These are phyloP conservation scores for Whalleya microplaca DNA, from an alignment of 2,329 filamentous ascomycete species.

Conservation along the genomic window DNA sequence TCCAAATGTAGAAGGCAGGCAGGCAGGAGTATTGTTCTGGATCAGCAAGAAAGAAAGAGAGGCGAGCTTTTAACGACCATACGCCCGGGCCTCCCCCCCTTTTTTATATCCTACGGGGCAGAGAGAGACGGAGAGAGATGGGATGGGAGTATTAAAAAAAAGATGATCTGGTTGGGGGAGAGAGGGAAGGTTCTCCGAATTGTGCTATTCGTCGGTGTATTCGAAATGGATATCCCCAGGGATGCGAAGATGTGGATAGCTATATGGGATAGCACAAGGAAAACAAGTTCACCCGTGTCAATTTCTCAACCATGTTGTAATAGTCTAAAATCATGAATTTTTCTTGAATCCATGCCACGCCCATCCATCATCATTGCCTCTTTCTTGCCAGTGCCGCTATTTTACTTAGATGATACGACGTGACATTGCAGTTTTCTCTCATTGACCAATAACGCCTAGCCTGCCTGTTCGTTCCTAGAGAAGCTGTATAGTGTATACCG, in stretches of 20 bases:
- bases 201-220: neutral
- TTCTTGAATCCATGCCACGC: constrained; percentile 17
- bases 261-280: constrained; percentile 4
- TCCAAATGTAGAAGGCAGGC: constrained; percentile 6
- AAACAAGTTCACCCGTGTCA: constrained; percentile 27
- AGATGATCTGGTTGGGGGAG: neutral
- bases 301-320: constrained; percentile 34
- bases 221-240: constrained; percentile 1
- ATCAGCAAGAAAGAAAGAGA: constrained; percentile 7
- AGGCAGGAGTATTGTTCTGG: constrained; percentile 11
- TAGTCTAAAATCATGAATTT: constrained; percentile 35
- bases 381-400: too few relatives aligned
- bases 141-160: neutral
- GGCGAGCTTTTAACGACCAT: neutral
- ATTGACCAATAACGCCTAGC: too few relatives aligned
- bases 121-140: neutral
- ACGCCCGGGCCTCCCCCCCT: too few relatives aligned
- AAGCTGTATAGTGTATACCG: too few relatives aligned
- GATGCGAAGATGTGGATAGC: neutral
- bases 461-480: too few relatives aligned
- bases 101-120: neutral
- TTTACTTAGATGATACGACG: too few relatives aligned
- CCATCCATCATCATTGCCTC: neutral
- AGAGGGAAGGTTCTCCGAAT: neutral
- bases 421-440: too few relatives aligned